These are phyloP conservation scores for Termitomyces sp. DNA, from an alignment of 768 basidiomycete species.

Conservation along the genomic window DNA sequence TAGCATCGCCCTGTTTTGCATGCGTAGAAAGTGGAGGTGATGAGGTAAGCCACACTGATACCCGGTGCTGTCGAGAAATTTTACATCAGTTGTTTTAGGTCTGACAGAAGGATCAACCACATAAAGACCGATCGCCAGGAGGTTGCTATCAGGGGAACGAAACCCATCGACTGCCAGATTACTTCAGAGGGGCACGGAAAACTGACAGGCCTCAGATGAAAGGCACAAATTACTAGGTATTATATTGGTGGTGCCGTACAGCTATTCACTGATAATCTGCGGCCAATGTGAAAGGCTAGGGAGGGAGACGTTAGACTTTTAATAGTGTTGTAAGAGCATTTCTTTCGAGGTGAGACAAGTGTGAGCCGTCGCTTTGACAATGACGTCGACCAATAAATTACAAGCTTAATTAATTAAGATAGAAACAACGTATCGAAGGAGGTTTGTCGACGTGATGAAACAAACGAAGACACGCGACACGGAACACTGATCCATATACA, in stretches of 20 bases:
- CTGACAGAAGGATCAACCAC: background rate
- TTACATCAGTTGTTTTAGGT: background rate
- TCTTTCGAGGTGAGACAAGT: background rate
- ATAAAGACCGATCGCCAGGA: background rate
- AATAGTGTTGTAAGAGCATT: background rate
- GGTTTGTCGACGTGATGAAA: background rate
- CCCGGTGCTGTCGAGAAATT: background rate
- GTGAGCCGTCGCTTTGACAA: background rate
- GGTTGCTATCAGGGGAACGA: conserved; percentile 8
- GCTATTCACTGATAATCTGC: background rate
- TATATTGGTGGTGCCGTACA: background rate
- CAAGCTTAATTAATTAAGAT: background rate
- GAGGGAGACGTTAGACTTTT: too few relatives aligned
- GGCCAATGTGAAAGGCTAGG: background rate
- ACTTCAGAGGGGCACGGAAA: background rate
- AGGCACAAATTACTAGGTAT: background rate
- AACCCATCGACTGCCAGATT: background rate
- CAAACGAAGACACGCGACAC: conserved; percentile 3
- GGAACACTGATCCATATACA: conserved; percentile 2
- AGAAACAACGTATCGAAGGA: background rate
- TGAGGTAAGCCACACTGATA: conserved; percentile 11
- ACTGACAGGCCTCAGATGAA: background rate
- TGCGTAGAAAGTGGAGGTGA: background rate
- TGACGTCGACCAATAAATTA: background rate
- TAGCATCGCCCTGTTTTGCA: conserved; percentile 6